phyloP scores from a whole-genome alignment of 306 rosid genomes.

The Fragaria iinumae region DNA sequence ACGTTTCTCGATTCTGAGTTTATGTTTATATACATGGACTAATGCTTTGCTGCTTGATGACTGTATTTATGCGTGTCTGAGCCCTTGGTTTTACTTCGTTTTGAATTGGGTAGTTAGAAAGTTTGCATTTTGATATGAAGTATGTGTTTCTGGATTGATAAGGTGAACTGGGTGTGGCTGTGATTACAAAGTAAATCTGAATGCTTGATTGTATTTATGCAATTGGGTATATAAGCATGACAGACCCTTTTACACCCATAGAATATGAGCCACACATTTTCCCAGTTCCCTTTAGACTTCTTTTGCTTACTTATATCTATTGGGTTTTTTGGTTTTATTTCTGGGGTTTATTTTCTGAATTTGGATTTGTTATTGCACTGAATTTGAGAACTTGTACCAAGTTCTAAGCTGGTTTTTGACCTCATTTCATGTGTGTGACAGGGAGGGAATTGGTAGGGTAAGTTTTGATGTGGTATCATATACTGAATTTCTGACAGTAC shows the following conservation, averaged over 20 bases:
- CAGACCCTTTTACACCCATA: conserved; percentile 23
- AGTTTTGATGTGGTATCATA: background rate
- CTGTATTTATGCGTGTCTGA: conserved; percentile 78
- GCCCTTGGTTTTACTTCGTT: conserved; percentile 10
- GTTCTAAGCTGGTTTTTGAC: background rate
- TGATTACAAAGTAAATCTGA: conserved; percentile 18
- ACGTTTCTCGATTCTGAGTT: conserved; percentile 68
- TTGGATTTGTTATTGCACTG: background rate
- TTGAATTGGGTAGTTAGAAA: background rate
- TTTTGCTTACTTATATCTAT: background rate
- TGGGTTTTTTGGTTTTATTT: background rate
- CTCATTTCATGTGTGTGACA: background rate
- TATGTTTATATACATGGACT: conserved; percentile 29
- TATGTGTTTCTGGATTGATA: background rate
- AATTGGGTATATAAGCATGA: conserved; percentile 3
- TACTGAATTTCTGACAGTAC: background rate
- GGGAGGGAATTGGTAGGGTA: background rate
- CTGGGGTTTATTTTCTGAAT: background rate
- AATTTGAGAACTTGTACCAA: background rate
- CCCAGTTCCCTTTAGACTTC: background rate
- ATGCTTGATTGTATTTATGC: conserved; percentile 4
- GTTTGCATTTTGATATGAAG: background rate
- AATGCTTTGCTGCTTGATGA: conserved; percentile 46
- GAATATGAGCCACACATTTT: conserved; percentile 18
- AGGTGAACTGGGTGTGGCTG: conserved; percentile 11